Base-by-base conservation (phyloP, 1,139 yeast genomes). In the Nakaseomyces kungkrabaensis region DNA sequence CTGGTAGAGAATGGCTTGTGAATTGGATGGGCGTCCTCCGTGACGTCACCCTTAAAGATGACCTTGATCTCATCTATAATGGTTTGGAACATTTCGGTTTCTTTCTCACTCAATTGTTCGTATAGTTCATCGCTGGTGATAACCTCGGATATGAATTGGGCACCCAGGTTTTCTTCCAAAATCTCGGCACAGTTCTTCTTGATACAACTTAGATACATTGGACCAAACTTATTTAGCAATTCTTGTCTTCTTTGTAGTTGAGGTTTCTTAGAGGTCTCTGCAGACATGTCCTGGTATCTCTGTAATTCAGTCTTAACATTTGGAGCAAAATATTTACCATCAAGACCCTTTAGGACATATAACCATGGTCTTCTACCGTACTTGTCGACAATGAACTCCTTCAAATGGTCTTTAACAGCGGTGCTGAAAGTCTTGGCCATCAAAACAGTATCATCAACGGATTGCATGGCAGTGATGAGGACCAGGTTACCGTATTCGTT, bases 401-500 rank as follows among this genome's bases (percentile, higher is more conserved):
- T 75, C 59, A 88, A 72, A 37, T 70, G 63, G 48, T 79, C 84
- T 57, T 79, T 75, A 50, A 81, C 74, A 52, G 82, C 85, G 38
- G 76, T 71, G 38, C 74, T 71, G 63, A 90, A 85, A 0, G 94
- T 77, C 67, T 87, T 89, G 65, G 76, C 75, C 46, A 88, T 77
- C 59, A 88, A 74, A 47, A 85, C 94, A 4, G 97, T 89, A 73
- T 92, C 98, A 73, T 92, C 98, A 49, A 90, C 95, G 29, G 94
- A 82, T 78, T 85, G 76, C 69, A 87, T 83, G 45, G 88, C 72
- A 9, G 94, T 78, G 57, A 82, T 85, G 56, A 90, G 76, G 7
- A 89, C 97, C 50, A 77, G 63, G 68, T 87, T 85, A 63, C 98
- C 98, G 64, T 78, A 77, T 68, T 90, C 97, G 65, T 92, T 92